Base-by-base conservation (phyloP, 441 rosid genomes). In the Croton setiger region DNA sequence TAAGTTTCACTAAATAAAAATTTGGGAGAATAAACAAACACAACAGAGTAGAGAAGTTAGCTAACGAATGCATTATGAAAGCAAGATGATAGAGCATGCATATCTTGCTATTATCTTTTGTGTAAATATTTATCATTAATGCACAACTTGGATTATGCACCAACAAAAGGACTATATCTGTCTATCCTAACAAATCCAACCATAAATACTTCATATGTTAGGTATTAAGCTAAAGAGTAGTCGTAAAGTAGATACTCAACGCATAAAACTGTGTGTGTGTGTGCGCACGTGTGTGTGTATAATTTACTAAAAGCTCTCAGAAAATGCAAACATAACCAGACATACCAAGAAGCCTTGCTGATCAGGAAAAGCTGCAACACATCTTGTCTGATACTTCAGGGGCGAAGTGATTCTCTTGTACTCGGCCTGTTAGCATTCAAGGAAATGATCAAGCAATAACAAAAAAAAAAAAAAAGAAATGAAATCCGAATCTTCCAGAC, bases 301-400 rank as follows among this genome's bases (percentile, higher is more conserved):
- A 14, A 36, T 13, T 20, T 8, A 31, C 2, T n/a, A 5, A 47
- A 49, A 35, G 51, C 17, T 20, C 20, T 41, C 9, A 27, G 6
- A 65, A 36, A 17, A 59, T 39, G 36, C 10, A 57, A 61, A 44
- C 44, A 53, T n/a, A 72, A 74, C 47, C 65, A 36, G 45, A 59
- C 82, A 31, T 88, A 95, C 99, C 96, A 95, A 69, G 78, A 95
- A 90, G 52, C 99, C 99, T 81, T 92, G 98, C 80, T 92, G 98
- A 76, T 92, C 99, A 71, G 98, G 99, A 78, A 95, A 95, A 51
- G 98, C 99, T 62, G 98, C 90, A 69, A 90, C 89, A 74, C 97
- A 90, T 82, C 99, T 85, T 39, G 98, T 95, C 83, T 95, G 99
- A 78, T 95, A 89, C 84, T 95, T 92, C 74, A 95, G 76, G 33